Base-by-base conservation (phyloP, 345 rosid species). In the Bretschneidera sinensis region DNA sequence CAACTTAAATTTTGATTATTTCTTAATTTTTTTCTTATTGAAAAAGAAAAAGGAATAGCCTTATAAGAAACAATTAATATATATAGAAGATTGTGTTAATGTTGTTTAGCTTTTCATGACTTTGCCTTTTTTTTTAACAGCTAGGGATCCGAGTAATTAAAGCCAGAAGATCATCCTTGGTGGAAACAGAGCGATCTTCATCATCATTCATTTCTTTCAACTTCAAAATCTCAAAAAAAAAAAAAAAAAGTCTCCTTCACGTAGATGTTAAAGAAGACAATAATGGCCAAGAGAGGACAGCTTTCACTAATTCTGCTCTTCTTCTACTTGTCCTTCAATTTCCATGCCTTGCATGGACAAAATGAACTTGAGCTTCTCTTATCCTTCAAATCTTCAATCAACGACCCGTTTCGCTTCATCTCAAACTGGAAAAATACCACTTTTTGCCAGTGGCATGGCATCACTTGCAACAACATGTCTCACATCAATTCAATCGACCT, bases 371-470 rank as follows among this genome's bases (percentile, higher is more conserved):
- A 85, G 59, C 78, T 81, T 59, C 95, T 89, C 48, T 72, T 87
- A 66, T 80, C 91, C 61, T 77, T 92, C 75, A 85, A 78, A 67
- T 64, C 85, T 58, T 78, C 89, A 28, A 48, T 89, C 18, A 66
- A 75, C 24, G 96, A 92, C 66, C 96, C 91, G 50, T 72, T 73
- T n/a, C 39, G 69, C 5, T 83, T 78, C 43, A 82, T 87, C 55
- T 80, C 91, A 52, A 69, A 73, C 61, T 92, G 98, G 98, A 74
- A 72, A 5, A 0, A 57, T 56, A 45, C 70, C 50, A 74, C 71
- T 50, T 57, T 84, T 19, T 89, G 98, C 77, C 66, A 55, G 20
- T 92, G 98, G 98, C 55, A 61, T 53, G 95, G 95, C 8, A 57
- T 92, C 80, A 71, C 79, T 61, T 92, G 98, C 72, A 68, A 68